A percentile compares a stretch with the other conserved stretches of the same genome.
phyloP scores from a whole-genome alignment of 768 basidiomycete species.

The Tulasnella sp. region DNA sequence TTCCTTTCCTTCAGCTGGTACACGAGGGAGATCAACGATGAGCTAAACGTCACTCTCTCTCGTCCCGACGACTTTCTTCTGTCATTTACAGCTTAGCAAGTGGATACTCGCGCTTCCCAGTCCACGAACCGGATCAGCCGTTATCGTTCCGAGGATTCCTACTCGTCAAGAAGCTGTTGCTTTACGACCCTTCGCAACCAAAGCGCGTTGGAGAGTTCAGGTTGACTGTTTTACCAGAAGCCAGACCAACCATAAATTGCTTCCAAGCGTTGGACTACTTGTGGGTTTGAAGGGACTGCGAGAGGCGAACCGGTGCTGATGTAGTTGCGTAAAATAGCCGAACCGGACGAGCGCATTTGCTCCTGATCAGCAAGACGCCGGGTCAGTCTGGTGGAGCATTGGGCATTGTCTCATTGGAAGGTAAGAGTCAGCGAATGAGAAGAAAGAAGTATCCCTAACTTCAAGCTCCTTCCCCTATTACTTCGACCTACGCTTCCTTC shows the following conservation, averaged over 20 bases:
- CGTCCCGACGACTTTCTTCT: neutral
- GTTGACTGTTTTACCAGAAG: constrained; percentile 85
- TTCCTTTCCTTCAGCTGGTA: constrained; percentile 45
- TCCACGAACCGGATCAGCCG: constrained; percentile 68
- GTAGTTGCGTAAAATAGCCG: constrained; percentile 43
- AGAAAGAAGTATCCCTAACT: neutral
- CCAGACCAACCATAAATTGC: constrained; percentile 80
- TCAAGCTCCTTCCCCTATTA: neutral
- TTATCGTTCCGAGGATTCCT: constrained; percentile 74
- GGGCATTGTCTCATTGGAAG: constrained; percentile 87
- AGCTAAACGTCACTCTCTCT: neutral
- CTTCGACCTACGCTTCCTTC: neutral
- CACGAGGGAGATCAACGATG: no score
- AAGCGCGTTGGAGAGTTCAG: constrained; percentile 70
- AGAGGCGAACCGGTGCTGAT: constrained; percentile 83
- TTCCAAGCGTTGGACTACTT: constrained; percentile 51
- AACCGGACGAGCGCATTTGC: constrained; percentile 88
- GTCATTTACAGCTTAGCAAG: constrained; percentile 37
- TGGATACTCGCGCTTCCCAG: constrained; percentile 92
- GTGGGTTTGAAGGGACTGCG: constrained; percentile 4
- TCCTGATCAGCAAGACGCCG: constrained; percentile 79
- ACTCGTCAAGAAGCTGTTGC: constrained; percentile 80
- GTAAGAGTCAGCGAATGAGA: constrained; percentile 43
- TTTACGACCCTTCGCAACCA: constrained; percentile 77
- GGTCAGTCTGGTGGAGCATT: constrained; percentile 81